phyloP scores from a whole-genome alignment of 108 stramenopile genomes.

The Cylindrotheca fusiformis region DNA sequence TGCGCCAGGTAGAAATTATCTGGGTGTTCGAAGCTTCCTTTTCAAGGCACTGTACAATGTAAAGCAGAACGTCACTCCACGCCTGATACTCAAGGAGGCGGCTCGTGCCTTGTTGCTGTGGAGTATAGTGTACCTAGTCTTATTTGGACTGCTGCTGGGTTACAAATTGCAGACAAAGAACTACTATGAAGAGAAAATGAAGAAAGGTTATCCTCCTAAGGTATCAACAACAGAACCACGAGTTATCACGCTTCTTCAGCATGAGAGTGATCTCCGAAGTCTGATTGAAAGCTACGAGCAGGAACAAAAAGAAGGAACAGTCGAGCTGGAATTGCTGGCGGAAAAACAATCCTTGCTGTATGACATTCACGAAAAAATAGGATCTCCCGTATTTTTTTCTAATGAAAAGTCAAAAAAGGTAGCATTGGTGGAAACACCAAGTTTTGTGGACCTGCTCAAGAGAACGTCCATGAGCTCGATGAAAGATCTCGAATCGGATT shows the following conservation, averaged over 20 bases:
- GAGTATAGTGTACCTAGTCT: constrained; percentile 4
- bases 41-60: no score
- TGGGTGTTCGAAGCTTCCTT: no score
- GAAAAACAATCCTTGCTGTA: not conserved
- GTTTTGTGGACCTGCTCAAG: no score
- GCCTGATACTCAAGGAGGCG: not conserved
- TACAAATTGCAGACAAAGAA: constrained; percentile 14
- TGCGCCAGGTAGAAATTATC: no score
- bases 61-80: no score
- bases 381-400: not conserved
- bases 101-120: not conserved
- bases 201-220: not conserved
- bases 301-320: not conserved
- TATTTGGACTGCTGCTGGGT: constrained; percentile 11
- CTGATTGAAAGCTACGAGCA: not conserved
- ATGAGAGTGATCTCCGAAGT: not conserved
- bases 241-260: not conserved
- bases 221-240: no score
- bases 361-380: not conserved
- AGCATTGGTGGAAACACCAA: no score
- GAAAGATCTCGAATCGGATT: not conserved
- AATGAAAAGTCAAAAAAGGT: not conserved
- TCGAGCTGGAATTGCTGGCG: not conserved
- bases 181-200: constrained; percentile 4
- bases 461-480: not conserved